Conservation (phyloP, 768 basidiomycete genomes). For the Auricularia sp. region DNA sequence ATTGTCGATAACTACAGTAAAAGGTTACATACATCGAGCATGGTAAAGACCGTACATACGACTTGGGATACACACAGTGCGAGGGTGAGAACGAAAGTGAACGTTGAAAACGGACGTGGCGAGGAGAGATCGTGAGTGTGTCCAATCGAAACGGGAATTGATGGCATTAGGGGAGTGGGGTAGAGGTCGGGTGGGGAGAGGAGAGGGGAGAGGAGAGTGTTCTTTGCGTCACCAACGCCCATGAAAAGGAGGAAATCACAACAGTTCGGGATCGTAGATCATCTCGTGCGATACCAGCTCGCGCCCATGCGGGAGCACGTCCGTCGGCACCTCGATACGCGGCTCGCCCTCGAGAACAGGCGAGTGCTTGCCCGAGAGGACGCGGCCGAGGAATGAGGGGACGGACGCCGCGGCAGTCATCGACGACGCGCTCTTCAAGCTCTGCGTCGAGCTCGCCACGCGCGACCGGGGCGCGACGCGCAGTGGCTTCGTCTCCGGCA, state of each 20-base stretch:
- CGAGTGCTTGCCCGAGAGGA: not conserved
- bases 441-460: not conserved
- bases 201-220: not conserved
- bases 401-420: not conserved
- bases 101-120: not conserved
- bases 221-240: not conserved
- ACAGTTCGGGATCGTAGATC: not conserved
- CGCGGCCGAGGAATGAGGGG: not conserved
- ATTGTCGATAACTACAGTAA: not conserved
- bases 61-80: not conserved
- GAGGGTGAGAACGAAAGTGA: not conserved
- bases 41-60: not conserved
- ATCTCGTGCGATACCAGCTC: not conserved
- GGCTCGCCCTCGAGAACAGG: not conserved
- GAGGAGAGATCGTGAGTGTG: not conserved
- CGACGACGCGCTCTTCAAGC: not conserved
- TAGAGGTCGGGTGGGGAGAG: not conserved
- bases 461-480: not conserved
- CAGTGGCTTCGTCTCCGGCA: slow-evolving; percentile 3
- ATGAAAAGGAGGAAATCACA: not conserved
- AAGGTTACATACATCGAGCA: not conserved
- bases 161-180: not conserved
- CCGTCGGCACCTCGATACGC: not conserved
- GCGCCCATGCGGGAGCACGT: not conserved
- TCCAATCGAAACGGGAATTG: too few relatives aligned